Conservation (phyloP, 345 rosid genomes). For the Gossypium australe region DNA sequence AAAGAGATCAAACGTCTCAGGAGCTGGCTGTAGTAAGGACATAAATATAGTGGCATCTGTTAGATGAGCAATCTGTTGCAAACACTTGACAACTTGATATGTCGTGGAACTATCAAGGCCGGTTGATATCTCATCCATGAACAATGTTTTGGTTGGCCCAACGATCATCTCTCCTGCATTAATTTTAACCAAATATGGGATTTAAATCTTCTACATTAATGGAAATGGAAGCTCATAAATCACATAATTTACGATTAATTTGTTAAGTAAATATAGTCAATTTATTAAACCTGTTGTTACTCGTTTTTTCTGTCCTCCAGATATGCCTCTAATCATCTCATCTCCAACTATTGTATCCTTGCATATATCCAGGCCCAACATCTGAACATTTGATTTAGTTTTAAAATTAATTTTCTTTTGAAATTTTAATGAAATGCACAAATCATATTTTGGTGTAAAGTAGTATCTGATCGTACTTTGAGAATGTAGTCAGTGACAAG, state of each 20-base stretch:
- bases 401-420: background rate
- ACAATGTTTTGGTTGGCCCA: constrained; percentile 80
- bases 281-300: constrained; percentile 66
- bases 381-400: constrained; percentile 28
- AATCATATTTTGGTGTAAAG: background rate
- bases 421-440: background rate
- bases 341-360: constrained; percentile 78
- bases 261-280: background rate
- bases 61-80: constrained; percentile 72
- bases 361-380: constrained; percentile 79
- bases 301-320: constrained; percentile 81
- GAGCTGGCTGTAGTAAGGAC: constrained; percentile 89
- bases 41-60: constrained; percentile 67
- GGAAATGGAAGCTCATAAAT: background rate
- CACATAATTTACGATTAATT: background rate
- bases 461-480: constrained; percentile 38
- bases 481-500: constrained; percentile 82
- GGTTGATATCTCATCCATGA: constrained; percentile 95
- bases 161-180: constrained; percentile 86
- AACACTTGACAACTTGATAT: constrained; percentile 75
- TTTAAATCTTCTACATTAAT: background rate
- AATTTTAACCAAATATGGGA: background rate
- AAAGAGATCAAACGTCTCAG: constrained; percentile 80
- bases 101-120: constrained; percentile 94
- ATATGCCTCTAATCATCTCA: constrained; percentile 69